A percentile compares a stretch with the other conserved stretches of the same genome.
Conservation (phyloP, 108 stramenopile genomes). For the Licmophora abbreviata region DNA sequence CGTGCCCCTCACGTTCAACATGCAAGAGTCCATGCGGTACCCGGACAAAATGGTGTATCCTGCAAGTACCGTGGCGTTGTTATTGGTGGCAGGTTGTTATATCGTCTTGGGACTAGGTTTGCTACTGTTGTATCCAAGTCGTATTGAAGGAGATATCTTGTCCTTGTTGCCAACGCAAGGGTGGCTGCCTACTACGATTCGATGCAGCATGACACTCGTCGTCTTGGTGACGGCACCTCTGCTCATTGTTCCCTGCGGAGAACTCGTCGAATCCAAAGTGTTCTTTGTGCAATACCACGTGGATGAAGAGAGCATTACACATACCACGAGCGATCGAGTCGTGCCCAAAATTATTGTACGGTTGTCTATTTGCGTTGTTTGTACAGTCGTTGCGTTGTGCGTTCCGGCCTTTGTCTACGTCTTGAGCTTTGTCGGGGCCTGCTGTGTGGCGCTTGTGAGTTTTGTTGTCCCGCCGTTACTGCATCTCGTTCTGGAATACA, state of each 20-base stretch:
- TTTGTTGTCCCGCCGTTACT: conserved; percentile 63
- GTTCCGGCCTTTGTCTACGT: conserved; percentile 69
- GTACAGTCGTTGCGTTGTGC: conserved; percentile 27
- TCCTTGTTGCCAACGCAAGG: conserved; percentile 46
- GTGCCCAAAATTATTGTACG: conserved; percentile 27
- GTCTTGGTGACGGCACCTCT: conserved; percentile 58
- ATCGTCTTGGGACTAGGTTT: conserved; percentile 46
- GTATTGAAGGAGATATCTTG: conserved; percentile 66
- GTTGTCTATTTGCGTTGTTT: conserved; percentile 29
- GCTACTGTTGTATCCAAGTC: conserved; percentile 39
- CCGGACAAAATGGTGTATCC: conserved; percentile 32
- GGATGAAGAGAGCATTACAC: conserved; percentile 5
- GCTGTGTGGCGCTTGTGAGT: conserved; percentile 57
- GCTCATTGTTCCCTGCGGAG: conserved; percentile 64
- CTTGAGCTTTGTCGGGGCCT: conserved; percentile 67
- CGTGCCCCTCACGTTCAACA: conserved; percentile 54
- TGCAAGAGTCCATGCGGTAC: conserved; percentile 61
- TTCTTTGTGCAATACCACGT: conserved; percentile 1
- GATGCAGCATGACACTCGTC: conserved; percentile 59
- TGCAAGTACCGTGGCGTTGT: conserved; percentile 38
- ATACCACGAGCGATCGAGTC: too few relatives aligned
- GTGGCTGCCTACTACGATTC: conserved; percentile 28
- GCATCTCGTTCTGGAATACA: conserved; percentile 13
- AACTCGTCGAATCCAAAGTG: conserved; percentile 72
- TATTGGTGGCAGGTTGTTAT: conserved; percentile 40